These are phyloP conservation scores for Balansia obtecta DNA, from an alignment of 2,329 filamentous ascomycete genomes.

Conservation along the genomic window DNA sequence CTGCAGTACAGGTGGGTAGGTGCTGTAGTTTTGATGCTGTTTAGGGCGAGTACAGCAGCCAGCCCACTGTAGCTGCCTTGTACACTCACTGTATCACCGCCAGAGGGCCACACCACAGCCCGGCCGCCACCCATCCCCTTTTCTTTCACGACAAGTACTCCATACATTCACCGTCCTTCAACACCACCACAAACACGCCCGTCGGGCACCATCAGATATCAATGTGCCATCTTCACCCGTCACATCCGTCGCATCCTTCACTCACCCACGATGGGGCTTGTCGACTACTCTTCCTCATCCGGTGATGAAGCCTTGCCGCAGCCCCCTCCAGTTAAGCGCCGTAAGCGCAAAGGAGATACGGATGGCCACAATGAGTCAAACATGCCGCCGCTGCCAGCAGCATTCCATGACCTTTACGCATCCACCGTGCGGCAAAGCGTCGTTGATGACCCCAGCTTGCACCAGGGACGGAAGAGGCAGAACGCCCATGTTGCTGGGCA, in stretches of 20 bases:
- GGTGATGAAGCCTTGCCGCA: conserved; percentile 12
- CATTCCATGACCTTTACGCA: conserved; percentile 85
- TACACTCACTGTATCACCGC: too few species aligned
- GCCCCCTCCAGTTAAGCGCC: conserved; percentile 12
- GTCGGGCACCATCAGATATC: not conserved
- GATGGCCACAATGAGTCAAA: conserved; percentile 8
- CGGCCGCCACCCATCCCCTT: too few species aligned
- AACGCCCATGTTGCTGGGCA: conserved; percentile 78
- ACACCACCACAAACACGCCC: too few species aligned
- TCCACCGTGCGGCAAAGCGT: conserved; percentile 66
- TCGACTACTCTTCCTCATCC: conserved; percentile 48
- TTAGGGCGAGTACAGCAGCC: too few species aligned
- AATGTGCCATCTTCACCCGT: not conserved
- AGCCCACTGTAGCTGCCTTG: too few species aligned
- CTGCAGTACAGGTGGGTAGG: too few species aligned
- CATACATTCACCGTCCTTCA: not conserved
- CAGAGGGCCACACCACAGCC: too few species aligned
- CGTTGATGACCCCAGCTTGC: conserved; percentile 69
- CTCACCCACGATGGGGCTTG: conserved; percentile 27
- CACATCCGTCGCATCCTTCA: not conserved
- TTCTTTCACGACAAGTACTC: too few species aligned
- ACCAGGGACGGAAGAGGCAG: conserved; percentile 71
- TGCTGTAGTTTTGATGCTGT: too few species aligned
- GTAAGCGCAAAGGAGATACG: conserved; percentile 1
- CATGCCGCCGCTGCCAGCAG: conserved; percentile 62